phyloP scores from a whole-genome alignment of 345 rosid genomes.

The Viola odorata region DNA sequence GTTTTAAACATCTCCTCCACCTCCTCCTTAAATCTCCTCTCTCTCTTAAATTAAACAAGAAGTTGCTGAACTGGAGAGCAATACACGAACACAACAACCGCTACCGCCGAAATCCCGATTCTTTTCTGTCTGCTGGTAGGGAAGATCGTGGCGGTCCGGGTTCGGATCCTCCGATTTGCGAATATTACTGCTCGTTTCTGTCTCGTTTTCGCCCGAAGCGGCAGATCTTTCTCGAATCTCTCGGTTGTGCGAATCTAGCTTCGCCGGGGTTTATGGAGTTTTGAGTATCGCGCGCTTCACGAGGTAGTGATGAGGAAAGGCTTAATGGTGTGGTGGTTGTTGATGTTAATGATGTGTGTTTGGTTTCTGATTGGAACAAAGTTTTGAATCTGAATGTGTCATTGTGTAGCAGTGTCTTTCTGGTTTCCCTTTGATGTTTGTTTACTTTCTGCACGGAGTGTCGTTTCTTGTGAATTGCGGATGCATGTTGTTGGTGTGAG shows the following conservation, averaged over 20 bases:
- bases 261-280: slow-evolving; percentile 27
- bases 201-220: not conserved
- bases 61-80: not conserved
- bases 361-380: slow-evolving; percentile 7
- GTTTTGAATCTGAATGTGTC: not conserved
- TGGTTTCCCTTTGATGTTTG: not conserved
- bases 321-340: not conserved
- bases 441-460: not conserved
- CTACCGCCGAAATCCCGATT: not conserved
- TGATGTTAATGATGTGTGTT: slow-evolving; percentile 7
- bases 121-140: not conserved
- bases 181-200: slow-evolving; percentile 7
- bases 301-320: slow-evolving; percentile 21
- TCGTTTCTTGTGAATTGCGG: not conserved
- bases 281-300: slow-evolving; percentile 33
- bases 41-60: not conserved
- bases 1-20: not conserved
- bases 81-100: not conserved
- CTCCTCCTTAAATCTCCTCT: slow-evolving; percentile 8
- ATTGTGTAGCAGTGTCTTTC: not conserved
- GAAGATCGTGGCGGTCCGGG: slow-evolving; percentile 19
- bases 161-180: slow-evolving; percentile 30
- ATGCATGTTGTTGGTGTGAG: not conserved
- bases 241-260: not conserved
- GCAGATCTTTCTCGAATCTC: slow-evolving; percentile 25